Evolutionary conservation across 2,329 filamentous ascomycete species (phyloP).

Genomic region (Fusarium anguioides): DNA sequence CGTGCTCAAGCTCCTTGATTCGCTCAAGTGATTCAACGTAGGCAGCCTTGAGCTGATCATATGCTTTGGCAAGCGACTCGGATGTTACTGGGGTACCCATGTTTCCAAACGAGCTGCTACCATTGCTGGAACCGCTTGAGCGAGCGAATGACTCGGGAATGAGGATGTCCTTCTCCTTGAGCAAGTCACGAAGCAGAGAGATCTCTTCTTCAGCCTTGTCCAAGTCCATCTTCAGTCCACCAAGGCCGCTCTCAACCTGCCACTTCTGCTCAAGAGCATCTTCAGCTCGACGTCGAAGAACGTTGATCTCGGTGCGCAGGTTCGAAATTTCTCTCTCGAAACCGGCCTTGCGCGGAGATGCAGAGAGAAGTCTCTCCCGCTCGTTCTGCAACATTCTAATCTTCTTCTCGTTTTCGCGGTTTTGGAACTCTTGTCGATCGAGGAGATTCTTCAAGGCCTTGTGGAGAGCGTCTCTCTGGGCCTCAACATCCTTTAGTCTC

Average conservation of each 20-base stretch:
- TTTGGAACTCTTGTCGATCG: conserved; percentile 86
- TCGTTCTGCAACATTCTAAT: conserved; percentile 81
- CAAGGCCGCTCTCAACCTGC: conserved; percentile 91
- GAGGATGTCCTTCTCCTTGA: conserved; percentile 85
- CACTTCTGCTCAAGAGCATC: conserved; percentile 96
- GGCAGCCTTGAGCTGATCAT: conserved; percentile 78
- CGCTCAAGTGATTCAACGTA: conserved; percentile 74
- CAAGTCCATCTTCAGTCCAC: conserved; percentile 93
- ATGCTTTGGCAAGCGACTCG: conserved; percentile 77
- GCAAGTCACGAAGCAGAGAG: conserved; percentile 78
- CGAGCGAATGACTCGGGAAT: conserved; percentile 71
- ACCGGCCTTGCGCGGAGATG: conserved; percentile 77
- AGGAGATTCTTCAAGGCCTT: conserved; percentile 86
- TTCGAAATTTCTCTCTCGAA: conserved; percentile 86
- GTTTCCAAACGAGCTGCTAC: conserved; percentile 46
- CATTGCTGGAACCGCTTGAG: conserved; percentile 50
- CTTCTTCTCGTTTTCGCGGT: conserved; percentile 83
- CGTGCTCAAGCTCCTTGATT: conserved; percentile 71
- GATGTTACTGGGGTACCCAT: conserved; percentile 67
- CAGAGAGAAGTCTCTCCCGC: conserved; percentile 76
- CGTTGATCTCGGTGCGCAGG: conserved; percentile 85
- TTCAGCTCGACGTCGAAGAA: conserved; percentile 86
- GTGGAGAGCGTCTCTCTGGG: conserved; percentile 92
- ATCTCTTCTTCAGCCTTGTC: conserved; percentile 96
- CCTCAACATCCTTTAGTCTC: conserved; percentile 89